Base-by-base conservation (phyloP, 371 early-diverging fungal genomes). In the Thermomucor indicae-seudaticae region DNA sequence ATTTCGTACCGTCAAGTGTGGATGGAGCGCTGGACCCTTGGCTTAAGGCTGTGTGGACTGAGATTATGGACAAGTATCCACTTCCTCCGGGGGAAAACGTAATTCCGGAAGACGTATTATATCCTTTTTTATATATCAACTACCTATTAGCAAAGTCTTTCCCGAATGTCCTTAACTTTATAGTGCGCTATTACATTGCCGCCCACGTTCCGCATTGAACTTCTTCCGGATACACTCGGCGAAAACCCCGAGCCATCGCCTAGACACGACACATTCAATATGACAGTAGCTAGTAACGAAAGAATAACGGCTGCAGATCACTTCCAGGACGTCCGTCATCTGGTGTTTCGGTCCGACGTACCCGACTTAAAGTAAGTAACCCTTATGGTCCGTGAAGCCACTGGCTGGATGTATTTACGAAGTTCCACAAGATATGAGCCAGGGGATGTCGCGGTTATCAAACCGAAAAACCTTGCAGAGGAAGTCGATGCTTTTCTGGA, bases 11-110 rank as follows among this genome's bases (percentile, higher is more conserved):
- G 4, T 43, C 48, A 88, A n/a, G 90, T 6, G 37, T 89, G 16
- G 95, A 95, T 55, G 94, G 93, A 17, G 86, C 83, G 23, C 68
- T 94, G 29, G 85, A 88, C 44, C 93, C 93, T 16, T 97, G 95
- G 96, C 53, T 90, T 24, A 59, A 72, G 22, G 64, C 60, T 1
- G 64, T 94, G 32, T 95, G 95, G 93, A 57, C 65, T 8, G 64
- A 57, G 6, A 57, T 92, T 11, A 70, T 84, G 51, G 57, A 53
- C 10, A 57, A 66, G 34, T 82, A 68, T 50, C 92, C 92, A n/a
- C 51, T 85, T 10, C 82, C 86, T 1, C 12, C 58, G 0, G 75
- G 66, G 16, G 41, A 70, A 27, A 65, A 73, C 7, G 58, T 78
- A 19, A 70, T 89, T 12, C 63, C 86, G 7, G 74, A 79, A n/a